Evolutionary conservation across 83 land plant species (phyloP), one percentile per base, ranked within the genome.

Genomic region (Picea mariana): DNA sequence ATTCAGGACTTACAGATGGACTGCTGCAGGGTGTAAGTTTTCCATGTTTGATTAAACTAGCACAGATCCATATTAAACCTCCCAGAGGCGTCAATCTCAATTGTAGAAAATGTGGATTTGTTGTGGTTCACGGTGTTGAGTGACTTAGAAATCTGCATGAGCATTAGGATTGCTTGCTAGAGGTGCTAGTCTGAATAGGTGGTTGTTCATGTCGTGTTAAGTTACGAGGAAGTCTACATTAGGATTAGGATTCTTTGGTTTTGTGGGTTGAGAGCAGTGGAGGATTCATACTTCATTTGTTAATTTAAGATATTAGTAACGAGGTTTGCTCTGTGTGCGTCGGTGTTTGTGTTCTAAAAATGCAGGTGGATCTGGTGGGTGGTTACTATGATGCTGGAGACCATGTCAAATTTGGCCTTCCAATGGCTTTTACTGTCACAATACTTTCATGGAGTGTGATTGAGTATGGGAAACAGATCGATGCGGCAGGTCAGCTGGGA

Each of bases 371-470:
- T 44, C 8, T 44, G 0, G 47, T 44, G 47, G 9, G 8, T 44
- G 47, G 8, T 0, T 44, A 44, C 47, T 44, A 44, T 6, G 0
- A 44, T 44, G 47, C 1, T 44, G 0, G 47, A 0, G 0, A 44
- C 0, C 47, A 44, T 44, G 47, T 91, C 8, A 6, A 44, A 44
- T 44, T 44, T 6, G 0, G 0, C 8, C 8, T n/a, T 44, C 47
- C 8, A 44, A 44, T 44, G 47, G 6, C 6, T 44, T 44, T 44
- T 44, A 44, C 0, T 6, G 8, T 44, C 47, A 44, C 0, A 44
- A 44, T 6, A 89, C 82, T 89, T n/a, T 82, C 92, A 24, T 87
- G 92, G 93, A 84, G 93, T 78, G 87, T 90, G 34, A 71, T 87
- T 3, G 89, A 91, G 80, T 91, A 86, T 73, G 76, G 82, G 8